A percentile compares a stretch with the other conserved stretches of the same genome.
phyloP scores from a whole-genome alignment of 2,329 filamentous ascomycete genomes.

The Hypoxylon sp. region DNA sequence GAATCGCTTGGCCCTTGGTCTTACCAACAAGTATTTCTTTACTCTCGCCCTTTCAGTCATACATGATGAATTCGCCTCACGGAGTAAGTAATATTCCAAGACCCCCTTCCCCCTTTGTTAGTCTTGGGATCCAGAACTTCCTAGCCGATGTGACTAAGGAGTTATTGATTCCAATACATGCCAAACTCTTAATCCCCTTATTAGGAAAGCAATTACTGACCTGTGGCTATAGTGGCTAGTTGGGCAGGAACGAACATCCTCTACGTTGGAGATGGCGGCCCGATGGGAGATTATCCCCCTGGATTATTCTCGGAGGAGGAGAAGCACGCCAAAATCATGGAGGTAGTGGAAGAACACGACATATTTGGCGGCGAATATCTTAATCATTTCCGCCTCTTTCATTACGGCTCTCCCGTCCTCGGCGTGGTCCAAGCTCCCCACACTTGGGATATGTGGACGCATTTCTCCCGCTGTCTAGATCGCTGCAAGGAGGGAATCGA shows the following conservation, averaged over 20 bases:
- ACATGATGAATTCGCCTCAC: slow-evolving; percentile 41
- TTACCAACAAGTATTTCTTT: slow-evolving; percentile 33
- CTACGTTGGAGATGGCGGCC: slow-evolving; percentile 45
- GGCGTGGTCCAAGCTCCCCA: too few species aligned
- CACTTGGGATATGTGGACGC: not conserved
- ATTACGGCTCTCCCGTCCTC: too few species aligned
- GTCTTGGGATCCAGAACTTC: too few species aligned
- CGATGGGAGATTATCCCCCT: slow-evolving; percentile 39
- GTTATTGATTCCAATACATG: too few species aligned
- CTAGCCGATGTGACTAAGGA: too few species aligned
- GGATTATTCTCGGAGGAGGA: slow-evolving; percentile 36
- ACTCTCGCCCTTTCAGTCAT: slow-evolving; percentile 12
- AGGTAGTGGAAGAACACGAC: too few species aligned
- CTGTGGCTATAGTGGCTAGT: slow-evolving; percentile 30
- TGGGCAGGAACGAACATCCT: slow-evolving; percentile 54
- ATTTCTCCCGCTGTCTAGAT: not conserved
- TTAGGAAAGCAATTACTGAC: too few species aligned
- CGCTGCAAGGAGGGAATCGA: too few species aligned
- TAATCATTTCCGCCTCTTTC: too few species aligned
- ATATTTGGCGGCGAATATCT: too few species aligned
- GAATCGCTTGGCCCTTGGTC: slow-evolving; percentile 27
- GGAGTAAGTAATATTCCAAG: slow-evolving; percentile 1
- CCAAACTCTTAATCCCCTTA: too few species aligned
- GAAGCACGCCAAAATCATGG: too few species aligned
- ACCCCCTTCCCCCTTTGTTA: not conserved